Percentiles rank a stretch among this genome's conserved stretches.
phyloP scores from a whole-genome alignment of 1,284 basidiomycete genomes.

The Apiotrichum brassicae region DNA sequence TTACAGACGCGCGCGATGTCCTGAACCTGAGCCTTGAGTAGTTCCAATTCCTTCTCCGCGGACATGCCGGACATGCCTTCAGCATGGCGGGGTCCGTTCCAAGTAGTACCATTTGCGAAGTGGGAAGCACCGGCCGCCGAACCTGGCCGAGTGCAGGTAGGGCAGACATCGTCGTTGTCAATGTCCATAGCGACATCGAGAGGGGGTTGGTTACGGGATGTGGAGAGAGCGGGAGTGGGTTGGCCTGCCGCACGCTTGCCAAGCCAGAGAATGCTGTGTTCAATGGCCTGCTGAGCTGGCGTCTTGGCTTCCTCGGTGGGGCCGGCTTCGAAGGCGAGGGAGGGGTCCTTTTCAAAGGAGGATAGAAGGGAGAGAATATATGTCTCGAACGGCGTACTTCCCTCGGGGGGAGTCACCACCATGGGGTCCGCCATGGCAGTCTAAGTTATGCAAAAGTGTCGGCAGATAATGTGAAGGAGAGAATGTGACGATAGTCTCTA shows the following conservation, averaged over 20 bases:
- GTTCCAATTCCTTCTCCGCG: slow-evolving; percentile 61
- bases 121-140: slow-evolving; percentile 12
- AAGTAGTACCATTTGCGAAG: slow-evolving; percentile 23
- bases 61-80: slow-evolving; percentile 46
- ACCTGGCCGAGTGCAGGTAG: slow-evolving; percentile 18
- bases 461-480: too few relatives aligned
- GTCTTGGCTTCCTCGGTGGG: slow-evolving; percentile 24
- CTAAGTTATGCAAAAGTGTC: background rate
- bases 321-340: slow-evolving; percentile 36
- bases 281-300: slow-evolving; percentile 35
- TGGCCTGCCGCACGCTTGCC: slow-evolving; percentile 24
- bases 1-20: slow-evolving; percentile 90
- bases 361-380: slow-evolving; percentile 36
- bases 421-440: slow-evolving; percentile 11
- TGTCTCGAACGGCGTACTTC: slow-evolving; percentile 29
- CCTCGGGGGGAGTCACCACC: slow-evolving; percentile 4
- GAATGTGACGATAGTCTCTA: too few relatives aligned
- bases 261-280: slow-evolving; percentile 33
- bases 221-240: background rate
- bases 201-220: slow-evolving; percentile 25
- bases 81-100: slow-evolving; percentile 19
- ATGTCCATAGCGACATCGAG: too few relatives aligned
- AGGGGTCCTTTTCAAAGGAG: slow-evolving; percentile 30
- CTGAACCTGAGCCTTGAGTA: slow-evolving; percentile 82
- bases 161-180: slow-evolving; percentile 28